Base-by-base conservation (phyloP, 345 rosid genomes). In the Gossypium stocksii region DNA sequence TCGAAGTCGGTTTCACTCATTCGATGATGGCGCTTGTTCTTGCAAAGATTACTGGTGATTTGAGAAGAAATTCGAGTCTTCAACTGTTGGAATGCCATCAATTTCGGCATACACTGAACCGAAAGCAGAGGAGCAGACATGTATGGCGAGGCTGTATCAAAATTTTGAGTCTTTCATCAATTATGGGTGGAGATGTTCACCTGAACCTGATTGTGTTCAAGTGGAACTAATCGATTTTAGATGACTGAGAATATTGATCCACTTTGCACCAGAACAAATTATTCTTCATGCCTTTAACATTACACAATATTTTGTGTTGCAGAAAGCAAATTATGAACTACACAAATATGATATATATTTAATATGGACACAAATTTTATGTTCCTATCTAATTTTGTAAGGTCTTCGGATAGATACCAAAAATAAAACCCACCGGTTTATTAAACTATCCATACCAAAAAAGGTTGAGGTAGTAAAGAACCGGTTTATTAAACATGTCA, bases 1-100 rank as follows among this genome's bases (percentile, higher is more conserved):
- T 71, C 82, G 93, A 83, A 89, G 81, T 62, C 89, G 90, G 2
- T 89, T 89, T 70, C 92, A 89, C 77, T 70, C 72, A 45, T 89
- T 86, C 80, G 79, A 56, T 19, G 68, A 73, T 73, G 89, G 92
- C 43, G 78, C 78, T 71, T 89, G 92, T 75, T 84, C 92, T 29
- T 89, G 92, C 80, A 79, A 79, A 73, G 92, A 85, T 57, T 89
- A 85, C 83, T 89, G 92, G 92, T 89, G 65, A 78, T 17, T 27
- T 10, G 12, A 34, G 23, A 67, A 46, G 20, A 48, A 48, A 14
- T 15, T 46, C 17, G 38, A 46, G 54, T 7, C 60, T 19, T 56
- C 20, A 20, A 9, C 25, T 20, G 60, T 56, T 9, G 3, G 60
- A 56, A 8, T 54, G 19, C 23, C 59, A 10, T 9, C 9, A 17